These are phyloP conservation scores for Penicillium coffeae DNA, from an alignment of 495 filamentous ascomycete genomes.

Conservation along the genomic window DNA sequence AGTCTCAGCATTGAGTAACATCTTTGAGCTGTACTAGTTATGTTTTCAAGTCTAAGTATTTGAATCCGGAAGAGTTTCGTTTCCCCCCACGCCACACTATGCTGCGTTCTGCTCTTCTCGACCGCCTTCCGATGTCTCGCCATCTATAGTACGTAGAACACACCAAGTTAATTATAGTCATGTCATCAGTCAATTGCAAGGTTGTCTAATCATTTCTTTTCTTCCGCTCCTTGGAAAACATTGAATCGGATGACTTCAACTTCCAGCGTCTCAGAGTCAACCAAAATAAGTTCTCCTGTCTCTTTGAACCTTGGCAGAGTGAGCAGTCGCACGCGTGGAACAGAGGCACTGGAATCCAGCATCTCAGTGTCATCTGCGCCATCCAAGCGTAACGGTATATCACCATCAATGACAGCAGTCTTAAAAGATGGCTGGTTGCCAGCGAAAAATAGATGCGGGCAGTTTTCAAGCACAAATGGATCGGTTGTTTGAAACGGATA, in stretches of 20 bases:
- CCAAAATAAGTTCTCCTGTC: slow-evolving; percentile 76
- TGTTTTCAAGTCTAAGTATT: neutral
- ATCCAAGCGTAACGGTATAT: slow-evolving; percentile 29
- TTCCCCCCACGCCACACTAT: neutral
- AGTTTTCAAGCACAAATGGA: slow-evolving; percentile 76
- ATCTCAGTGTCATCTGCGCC: slow-evolving; percentile 37
- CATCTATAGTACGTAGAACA: neutral
- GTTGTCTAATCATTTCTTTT: slow-evolving; percentile 31
- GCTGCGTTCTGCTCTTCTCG: neutral
- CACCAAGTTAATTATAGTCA: neutral
- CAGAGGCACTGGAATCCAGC: slow-evolving; percentile 40
- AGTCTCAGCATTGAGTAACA: slow-evolving; percentile 42
- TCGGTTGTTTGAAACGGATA: slow-evolving; percentile 93
- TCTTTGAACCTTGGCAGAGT: slow-evolving; percentile 76
- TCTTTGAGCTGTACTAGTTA: slow-evolving; percentile 4
- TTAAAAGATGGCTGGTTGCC: slow-evolving; percentile 84
- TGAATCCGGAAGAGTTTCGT: neutral
- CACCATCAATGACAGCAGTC: slow-evolving; percentile 64
- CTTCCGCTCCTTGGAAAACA: slow-evolving; percentile 44
- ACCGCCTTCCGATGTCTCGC: neutral
- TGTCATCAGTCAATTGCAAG: slow-evolving; percentile 3
- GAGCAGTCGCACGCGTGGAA: slow-evolving; percentile 69
- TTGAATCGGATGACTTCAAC: slow-evolving; percentile 66
- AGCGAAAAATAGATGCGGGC: slow-evolving; percentile 87
- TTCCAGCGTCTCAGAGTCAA: slow-evolving; percentile 83